Conservation (phyloP, 2,329 filamentous ascomycete species). For the Calonectria hongkongensis region DNA sequence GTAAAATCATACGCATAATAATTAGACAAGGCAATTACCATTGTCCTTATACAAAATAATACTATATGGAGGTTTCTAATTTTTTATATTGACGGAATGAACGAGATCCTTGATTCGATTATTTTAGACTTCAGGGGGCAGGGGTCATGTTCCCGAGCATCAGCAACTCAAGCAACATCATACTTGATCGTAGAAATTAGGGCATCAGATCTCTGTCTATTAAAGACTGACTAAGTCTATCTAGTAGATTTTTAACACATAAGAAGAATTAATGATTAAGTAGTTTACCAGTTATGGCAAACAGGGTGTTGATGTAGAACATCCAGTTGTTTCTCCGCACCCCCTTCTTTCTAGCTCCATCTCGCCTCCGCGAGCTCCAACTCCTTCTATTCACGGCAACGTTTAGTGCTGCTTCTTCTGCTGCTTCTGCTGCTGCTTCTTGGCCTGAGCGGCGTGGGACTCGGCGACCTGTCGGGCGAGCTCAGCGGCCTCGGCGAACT, state of each 20-base stretch:
- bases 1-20: background rate
- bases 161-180: too few relatives aligned
- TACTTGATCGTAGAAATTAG: too few relatives aligned
- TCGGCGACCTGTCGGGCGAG: background rate
- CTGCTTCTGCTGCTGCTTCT: background rate
- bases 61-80: too few relatives aligned
- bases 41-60: too few relatives aligned
- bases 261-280: constrained; percentile 20
- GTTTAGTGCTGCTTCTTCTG: background rate
- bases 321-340: background rate
- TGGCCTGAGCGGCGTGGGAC: background rate
- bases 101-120: too few relatives aligned
- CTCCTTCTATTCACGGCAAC: too few relatives aligned
- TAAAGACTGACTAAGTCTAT: background rate
- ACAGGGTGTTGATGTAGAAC: background rate
- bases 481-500: constrained; percentile 12
- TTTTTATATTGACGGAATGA: too few relatives aligned
- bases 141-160: too few relatives aligned
- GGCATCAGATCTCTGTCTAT: too few relatives aligned
- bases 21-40: background rate
- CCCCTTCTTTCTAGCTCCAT: background rate
- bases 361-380: background rate
- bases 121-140: too few relatives aligned
- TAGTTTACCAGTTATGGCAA: constrained; percentile 1
- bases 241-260: background rate